Base-by-base conservation (phyloP, 2,329 filamentous ascomycete genomes). In the Trichoderma atroviride region DNA sequence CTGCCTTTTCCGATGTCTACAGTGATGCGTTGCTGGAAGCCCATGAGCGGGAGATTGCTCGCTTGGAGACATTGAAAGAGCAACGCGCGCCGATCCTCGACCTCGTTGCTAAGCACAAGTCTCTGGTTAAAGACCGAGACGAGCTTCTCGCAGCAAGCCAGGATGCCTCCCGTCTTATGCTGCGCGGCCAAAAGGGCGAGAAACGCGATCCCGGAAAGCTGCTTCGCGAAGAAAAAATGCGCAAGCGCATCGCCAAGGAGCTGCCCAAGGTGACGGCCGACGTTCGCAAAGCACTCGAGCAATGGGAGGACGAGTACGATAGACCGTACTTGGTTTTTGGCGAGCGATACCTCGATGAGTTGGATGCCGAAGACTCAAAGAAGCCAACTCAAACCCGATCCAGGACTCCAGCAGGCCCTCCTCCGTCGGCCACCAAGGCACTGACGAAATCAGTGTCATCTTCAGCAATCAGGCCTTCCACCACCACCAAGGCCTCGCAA, bases 161-260 rank as follows among this genome's bases (percentile, higher is more conserved):
- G 78, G 96, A 99, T 79, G 94, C 96, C 16, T 97, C 95, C 7
- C 91, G 96, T 56, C 85, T 99, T 35, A 94, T 98, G 91, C 88
- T 90, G 75, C 93, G 95, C 71, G 94, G 94, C 2, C 91, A 93
- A 74, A 97, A 97, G 82, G 95, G 95, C 67, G 95, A 98, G 82
- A 93, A 91, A 80, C 92, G 96, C 72, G 96, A 99, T 77, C 96
- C 96, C 3, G 95, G 94, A 62, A 96, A 97, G 81, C 86, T 99
- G 19, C 85, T 99, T 64, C 88, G 96, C 35, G 96, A 99, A 78
- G 96, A 99, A 82, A 99, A 98, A 86, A 97, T 97, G 93, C 90
- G 96, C 70, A 99, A 99, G 87, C 88, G 94, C 69, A 97, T 99
- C 71, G 88, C 94, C 31, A 99, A 98, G 80, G 96, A 99, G 77